Base-by-base conservation (phyloP, 164 flowering plant species). In the Berberis vulgaris region DNA sequence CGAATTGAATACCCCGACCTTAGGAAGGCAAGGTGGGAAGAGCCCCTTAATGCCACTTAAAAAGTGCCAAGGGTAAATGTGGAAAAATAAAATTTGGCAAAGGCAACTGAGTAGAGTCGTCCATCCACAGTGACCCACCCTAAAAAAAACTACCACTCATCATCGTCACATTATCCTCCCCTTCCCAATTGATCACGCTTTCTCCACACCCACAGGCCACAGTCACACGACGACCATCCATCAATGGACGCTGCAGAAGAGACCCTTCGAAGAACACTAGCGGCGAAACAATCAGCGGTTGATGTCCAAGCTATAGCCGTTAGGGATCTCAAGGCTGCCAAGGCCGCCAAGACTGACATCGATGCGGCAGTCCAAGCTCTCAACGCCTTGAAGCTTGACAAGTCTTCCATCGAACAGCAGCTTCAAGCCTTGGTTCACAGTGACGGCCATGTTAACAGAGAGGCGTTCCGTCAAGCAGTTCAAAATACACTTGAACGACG, bases 401-500 rank as follows among this genome's bases (percentile, higher is more conserved):
- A 78, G 67, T 43, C 81, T 2, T 66, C 79, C 5, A 61, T 78
- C 3, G 85, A 80, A 65, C 65, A n/a, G 56, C 74, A 78, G 63
- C 83, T 86, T 7, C 78, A 75, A 6, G 74, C 69, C 53, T 53
- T 83, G 5, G 57, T 52, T 40, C 58, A 71, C 46, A 63, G 49
- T n/a, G 61, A 50, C 5, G 78, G 73, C 7, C 46, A 43, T 44
- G 62, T 65, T 8, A 78, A 50, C 67, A 72, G 79, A 41, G 98
- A 94, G 61, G 86, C 80, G 1, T 94, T 94, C 72, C 85, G 97
- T 6, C 86, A 79, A 54, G 70, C 82, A 2, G 90, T 87, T 2
- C 80, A 67, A 2, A 94, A 94, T 64, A 83, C 96, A 0, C 79
- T 94, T n/a, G 97, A 91, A 52, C 76, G 99, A 64, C 84, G 93